Base-by-base conservation (phyloP, 2,329 filamentous ascomycete genomes). In the Thielaviopsis ethacetica region DNA sequence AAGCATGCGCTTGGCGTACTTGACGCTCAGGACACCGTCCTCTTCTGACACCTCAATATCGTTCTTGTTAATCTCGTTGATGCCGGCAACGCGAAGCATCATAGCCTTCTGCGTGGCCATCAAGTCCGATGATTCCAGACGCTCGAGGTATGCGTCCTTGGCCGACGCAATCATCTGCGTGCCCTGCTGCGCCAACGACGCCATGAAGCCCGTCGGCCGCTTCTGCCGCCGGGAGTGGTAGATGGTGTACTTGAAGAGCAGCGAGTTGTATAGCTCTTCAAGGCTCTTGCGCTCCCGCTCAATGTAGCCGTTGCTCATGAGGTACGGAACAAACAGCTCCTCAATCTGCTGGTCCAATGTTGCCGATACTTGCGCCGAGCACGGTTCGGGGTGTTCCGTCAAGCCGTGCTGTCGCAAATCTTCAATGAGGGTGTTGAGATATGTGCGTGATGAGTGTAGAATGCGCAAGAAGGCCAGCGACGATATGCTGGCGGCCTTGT, bases 1-100 rank as follows among this genome's bases (percentile, higher is more conserved):
- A 62, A 98, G 79, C 91, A 98, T 98, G 60, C 93, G 82, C 72
- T 97, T 97, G n/a, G 91, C 88, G 68, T 87, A 90, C n/a, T 82
- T 76, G 4, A 94, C 76, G 64, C 84, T 91, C 26, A 97, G 75
- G 59, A 83, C 77, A 38, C 93, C 93, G 66, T 98, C 91, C 67
- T 91, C 84, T 61, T 97, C 93, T 0, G 85, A 84, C 34, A 97
- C 86, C 68, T 95, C 91, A 60, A 95, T 89, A 57, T 95, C 91
- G 64, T 86, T 85, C 69, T 88, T 87, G 59, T 82, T 83, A 63
- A 80, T 82, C 55, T 87, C 82, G 63, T 91, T 84, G 56, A 97
- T 74, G 19, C 91, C 90, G 62, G 91, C 93, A 62, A 98, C 85
- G 52, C 88, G 82, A 63, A 96, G 78, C 72, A 98, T 86, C 78